A percentile compares a stretch with the other conserved stretches of the same genome.
Evolutionary conservation across 352 stramenopile species (phyloP).

Genomic region (Pythium apleroticum): DNA sequence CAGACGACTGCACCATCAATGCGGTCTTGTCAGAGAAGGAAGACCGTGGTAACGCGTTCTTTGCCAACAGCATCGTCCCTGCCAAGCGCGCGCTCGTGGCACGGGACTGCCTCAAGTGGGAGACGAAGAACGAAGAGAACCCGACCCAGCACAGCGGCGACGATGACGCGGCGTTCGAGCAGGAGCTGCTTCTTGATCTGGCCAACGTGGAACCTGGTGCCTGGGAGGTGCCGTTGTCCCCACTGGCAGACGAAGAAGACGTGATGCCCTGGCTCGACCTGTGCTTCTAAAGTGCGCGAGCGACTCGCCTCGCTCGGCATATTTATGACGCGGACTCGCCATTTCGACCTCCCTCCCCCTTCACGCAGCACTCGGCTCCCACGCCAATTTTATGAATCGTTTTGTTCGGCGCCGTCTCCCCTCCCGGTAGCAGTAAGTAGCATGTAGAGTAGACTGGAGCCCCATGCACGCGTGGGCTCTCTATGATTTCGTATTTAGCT

Average conservation of each 20-base stretch:
- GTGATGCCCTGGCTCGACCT: conserved; percentile 85
- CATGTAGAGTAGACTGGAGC: conserved; percentile 17
- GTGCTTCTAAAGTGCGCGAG: conserved; percentile 54
- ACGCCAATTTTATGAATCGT: conserved; percentile 18
- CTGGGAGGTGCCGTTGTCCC: conserved; percentile 81
- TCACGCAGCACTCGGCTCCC: not conserved
- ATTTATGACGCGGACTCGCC: conserved; percentile 11
- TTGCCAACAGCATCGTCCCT: conserved; percentile 32
- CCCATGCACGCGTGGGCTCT: not conserved
- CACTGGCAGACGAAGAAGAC: conserved; percentile 80
- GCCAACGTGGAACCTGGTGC: conserved; percentile 71
- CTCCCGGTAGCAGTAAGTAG: conserved; percentile 10
- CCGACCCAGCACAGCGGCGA: conserved; percentile 21
- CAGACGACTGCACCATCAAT: conserved; percentile 74
- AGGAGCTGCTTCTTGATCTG: conserved; percentile 70
- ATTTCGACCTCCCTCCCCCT: not conserved
- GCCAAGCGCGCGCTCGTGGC: conserved; percentile 62
- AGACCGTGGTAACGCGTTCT: conserved; percentile 9
- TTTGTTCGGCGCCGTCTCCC: conserved; percentile 16
- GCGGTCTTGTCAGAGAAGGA: conserved; percentile 34
- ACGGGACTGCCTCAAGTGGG: conserved; percentile 69
- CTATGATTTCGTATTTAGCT: conserved; percentile 21
- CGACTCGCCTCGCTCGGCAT: conserved; percentile 2
- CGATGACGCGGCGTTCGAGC: conserved; percentile 51
- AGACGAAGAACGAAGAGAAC: conserved; percentile 32